Base-by-base conservation (phyloP, 352 stramenopile species). In the Pythium phragmiticola region DNA sequence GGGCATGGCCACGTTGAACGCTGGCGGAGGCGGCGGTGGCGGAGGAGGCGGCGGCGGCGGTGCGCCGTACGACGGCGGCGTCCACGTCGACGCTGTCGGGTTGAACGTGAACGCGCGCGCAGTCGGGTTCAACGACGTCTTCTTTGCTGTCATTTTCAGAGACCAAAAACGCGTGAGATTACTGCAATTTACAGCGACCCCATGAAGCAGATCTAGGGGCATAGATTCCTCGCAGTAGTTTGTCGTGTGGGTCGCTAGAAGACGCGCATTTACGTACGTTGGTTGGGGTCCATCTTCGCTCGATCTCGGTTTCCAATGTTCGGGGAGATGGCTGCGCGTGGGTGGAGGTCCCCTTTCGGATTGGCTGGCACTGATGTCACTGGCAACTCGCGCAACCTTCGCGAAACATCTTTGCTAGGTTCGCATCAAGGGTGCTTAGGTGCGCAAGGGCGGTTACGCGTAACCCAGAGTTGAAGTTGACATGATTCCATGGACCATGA, bases 31-130 rank as follows among this genome's bases (percentile, higher is more conserved):
- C 12, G 71, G 72, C 7, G 45, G 12, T 11, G 77, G 73, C 7
- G 75, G 70, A 13, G 77, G 50, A n/a, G 52, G 76, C 17, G 82
- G 64, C 14, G 84, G 80, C 34, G 78, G 73, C 39, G 34, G 34
- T 13, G 74, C 67, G 36, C 74, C 72, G 37, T 63, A 66, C 26
- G 66, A 67, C 30, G 80, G 73, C 36, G 84, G 84, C 69, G 82
- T 67, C 81, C 81, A 94, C 11, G 82, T 74, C 19, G 72, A 73
- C 12, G 84, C 84, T 30, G 68, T 60, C 13, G 81, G 81, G 69
- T 94, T 94, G 73, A 94, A 94, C 46, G 82, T 82, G 74, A 94
- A 94, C 55, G 80, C 53, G 68, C 84, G 87, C 42, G 84, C 84
- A 30, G 65, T 60, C 19, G 80, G 73, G 68, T 84, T 92, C 46